Evolutionary conservation across 495 filamentous ascomycete species (phyloP), one percentile per base, ranked within the genome.

Genomic region (Bathelium albidoporum): DNA sequence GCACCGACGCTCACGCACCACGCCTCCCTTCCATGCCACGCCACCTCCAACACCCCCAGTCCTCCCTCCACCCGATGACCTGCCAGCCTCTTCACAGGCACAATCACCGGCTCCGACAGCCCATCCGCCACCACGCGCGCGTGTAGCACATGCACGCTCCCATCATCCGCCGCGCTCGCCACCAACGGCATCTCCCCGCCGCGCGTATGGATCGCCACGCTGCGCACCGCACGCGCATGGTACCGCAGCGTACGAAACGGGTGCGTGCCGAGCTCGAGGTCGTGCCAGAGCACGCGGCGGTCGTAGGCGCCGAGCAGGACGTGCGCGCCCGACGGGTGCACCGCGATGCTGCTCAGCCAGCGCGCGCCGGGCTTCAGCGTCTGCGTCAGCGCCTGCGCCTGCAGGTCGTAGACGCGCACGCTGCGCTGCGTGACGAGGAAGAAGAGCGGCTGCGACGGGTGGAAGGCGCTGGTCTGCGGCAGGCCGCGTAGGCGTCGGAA

Each of bases 221-320:
- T 82, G 20, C 94, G 84, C 65, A 98, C 92, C 58, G 94, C 95
- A 75, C 94, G 89, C 68, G 81, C 75, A 75, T 98, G 94, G 76
- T 96, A 97, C 22, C 94, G 82, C 72, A 98, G 84, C 5, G 91
- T 96, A 80, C 96, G 96, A 78, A 96, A 97, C 0, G 94, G 94
- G 60, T 87, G 83, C 60, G 82, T 83, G 0, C 90, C 94, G 28
- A 97, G 85, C 64, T 97, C 95, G 29, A 98, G 82, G 76, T 98
- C 94, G 72, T 97, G 94, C 95, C 95, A 98, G 59, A 98, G 80
- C 2, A 98, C 81, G 58, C 92, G 87, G 64, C 89, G 87, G 74
- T 98, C 94, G 76, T 97, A 97, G 26, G 90, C 89, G 31, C 91
- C 90, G 28, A 95, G 88, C 63, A 97, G 89, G 65, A 98, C 73